These are phyloP conservation scores for Malassezia pachydermatis DNA, from an alignment of 1,284 basidiomycete species.

Conservation along the genomic window DNA sequence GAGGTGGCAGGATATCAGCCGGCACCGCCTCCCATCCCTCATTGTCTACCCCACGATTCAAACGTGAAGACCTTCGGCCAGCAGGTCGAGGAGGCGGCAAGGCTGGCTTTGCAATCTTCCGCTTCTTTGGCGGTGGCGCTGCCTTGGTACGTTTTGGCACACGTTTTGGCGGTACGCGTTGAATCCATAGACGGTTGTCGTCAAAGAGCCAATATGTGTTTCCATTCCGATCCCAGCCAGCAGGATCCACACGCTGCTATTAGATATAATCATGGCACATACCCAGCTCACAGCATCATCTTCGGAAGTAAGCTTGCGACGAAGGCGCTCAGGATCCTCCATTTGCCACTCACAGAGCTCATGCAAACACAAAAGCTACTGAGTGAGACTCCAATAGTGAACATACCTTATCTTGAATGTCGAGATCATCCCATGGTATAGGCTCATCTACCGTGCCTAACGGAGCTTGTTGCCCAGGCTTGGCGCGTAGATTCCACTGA, in stretches of 20 bases:
- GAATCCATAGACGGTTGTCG: constrained; percentile 76
- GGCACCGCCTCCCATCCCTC: constrained; percentile 13
- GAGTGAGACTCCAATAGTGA: background rate
- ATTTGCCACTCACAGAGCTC: constrained; percentile 54
- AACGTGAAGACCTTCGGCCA: constrained; percentile 43
- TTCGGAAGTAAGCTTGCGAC: constrained; percentile 51
- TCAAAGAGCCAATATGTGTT: constrained; percentile 85
- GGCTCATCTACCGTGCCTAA: constrained; percentile 36
- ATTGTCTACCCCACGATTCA: constrained; percentile 12
- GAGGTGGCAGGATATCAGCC: constrained; percentile 7
- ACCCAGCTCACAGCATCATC: constrained; percentile 53
- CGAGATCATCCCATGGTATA: constrained; percentile 50
- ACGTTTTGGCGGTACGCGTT: constrained; percentile 51
- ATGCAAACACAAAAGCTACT: constrained; percentile 38
- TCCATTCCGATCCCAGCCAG: constrained; percentile 68
- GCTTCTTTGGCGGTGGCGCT: constrained; percentile 23
- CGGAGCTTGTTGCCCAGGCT: constrained; percentile 11
- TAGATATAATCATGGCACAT: constrained; percentile 18
- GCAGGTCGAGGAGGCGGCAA: constrained; percentile 29
- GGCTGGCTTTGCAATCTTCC: constrained; percentile 21
- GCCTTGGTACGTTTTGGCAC: constrained; percentile 18
- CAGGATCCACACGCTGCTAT: constrained; percentile 61
- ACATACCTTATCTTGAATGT: constrained; percentile 49
- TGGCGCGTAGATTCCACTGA: constrained; percentile 25
- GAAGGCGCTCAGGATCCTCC: constrained; percentile 52